phyloP scores from a whole-genome alignment of 2,329 filamentous ascomycete genomes.

The Trichoderma brevicompactum region DNA sequence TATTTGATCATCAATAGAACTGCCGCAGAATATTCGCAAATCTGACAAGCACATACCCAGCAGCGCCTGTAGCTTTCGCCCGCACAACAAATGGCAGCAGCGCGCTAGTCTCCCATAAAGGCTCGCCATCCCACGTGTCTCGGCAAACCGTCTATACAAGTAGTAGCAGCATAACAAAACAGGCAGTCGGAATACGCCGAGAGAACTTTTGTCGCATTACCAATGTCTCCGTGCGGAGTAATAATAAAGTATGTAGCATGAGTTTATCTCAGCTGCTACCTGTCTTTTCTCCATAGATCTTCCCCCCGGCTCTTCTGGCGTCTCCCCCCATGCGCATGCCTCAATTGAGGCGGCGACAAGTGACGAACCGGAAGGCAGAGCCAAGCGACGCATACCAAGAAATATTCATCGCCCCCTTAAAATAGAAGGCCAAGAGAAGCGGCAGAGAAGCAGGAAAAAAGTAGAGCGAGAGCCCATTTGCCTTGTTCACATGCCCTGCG shows the following conservation, averaged over 20 bases:
- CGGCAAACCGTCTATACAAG: background rate
- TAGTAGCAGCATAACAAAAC: background rate
- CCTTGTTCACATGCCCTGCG: background rate
- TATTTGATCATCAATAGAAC: too few species aligned
- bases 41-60: too few species aligned
- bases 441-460: background rate
- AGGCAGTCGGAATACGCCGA: slow-evolving; percentile 6
- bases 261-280: background rate
- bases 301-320: background rate
- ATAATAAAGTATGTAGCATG: background rate
- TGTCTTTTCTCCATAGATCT: background rate
- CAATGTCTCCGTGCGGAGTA: background rate
- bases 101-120: background rate
- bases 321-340: background rate
- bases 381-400: background rate
- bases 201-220: slow-evolving; percentile 15
- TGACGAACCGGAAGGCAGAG: background rate
- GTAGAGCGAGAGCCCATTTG: background rate
- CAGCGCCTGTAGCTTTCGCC: too few species aligned
- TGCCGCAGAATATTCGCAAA: too few species aligned
- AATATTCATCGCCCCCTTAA: background rate
- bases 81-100: too few species aligned
- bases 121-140: slow-evolving; percentile 7
- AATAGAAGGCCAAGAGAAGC: background rate
- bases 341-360: too few species aligned